Percentiles rank a stretch among this genome's conserved stretches.
Conservation (phyloP, 139 green algal genomes). For the Auxenochlorella pyrenoidosa region DNA sequence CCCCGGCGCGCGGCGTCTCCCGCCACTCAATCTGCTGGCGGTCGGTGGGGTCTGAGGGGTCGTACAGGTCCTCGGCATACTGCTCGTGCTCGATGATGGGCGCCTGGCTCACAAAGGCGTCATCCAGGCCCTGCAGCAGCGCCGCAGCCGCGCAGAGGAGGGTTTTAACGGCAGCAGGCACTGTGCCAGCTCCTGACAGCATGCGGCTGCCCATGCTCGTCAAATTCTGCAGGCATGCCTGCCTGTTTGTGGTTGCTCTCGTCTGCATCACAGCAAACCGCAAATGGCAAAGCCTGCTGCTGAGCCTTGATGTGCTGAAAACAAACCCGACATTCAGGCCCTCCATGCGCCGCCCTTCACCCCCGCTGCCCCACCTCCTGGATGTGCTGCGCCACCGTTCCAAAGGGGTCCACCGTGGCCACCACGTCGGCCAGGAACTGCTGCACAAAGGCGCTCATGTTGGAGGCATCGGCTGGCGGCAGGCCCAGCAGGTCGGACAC, state of each 20-base stretch:
- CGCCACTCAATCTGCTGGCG: constrained; percentile 56
- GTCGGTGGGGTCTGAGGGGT: constrained; percentile 64
- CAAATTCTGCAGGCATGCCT: too few relatives aligned
- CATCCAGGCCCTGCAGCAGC: constrained; percentile 54
- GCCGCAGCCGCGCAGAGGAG: not conserved
- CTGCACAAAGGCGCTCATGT: constrained; percentile 71
- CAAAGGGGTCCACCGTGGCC: constrained; percentile 60
- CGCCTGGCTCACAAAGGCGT: constrained; percentile 54
- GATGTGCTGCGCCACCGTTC: constrained; percentile 57
- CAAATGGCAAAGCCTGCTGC: too few relatives aligned
- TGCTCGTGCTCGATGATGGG: constrained; percentile 4
- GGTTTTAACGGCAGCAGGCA: not conserved
- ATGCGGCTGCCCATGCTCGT: not conserved
- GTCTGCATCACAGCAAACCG: too few relatives aligned
- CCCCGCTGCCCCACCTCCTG: constrained; percentile 39
- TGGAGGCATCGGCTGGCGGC: constrained; percentile 52
- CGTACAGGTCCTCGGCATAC: constrained; percentile 27
- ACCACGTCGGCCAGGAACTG: constrained; percentile 90
- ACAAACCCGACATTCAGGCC: too few relatives aligned
- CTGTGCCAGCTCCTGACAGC: not conserved
- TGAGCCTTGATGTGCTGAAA: too few relatives aligned
- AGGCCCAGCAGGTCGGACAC: constrained; percentile 73
- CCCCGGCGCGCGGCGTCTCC: not conserved
- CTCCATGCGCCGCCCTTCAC: too few relatives aligned
- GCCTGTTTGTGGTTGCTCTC: too few relatives aligned